Evolutionary conservation across 768 basidiomycete species (phyloP), one percentile per base, ranked within the genome.

Genomic region (Dictyophora rubrovolvata): DNA sequence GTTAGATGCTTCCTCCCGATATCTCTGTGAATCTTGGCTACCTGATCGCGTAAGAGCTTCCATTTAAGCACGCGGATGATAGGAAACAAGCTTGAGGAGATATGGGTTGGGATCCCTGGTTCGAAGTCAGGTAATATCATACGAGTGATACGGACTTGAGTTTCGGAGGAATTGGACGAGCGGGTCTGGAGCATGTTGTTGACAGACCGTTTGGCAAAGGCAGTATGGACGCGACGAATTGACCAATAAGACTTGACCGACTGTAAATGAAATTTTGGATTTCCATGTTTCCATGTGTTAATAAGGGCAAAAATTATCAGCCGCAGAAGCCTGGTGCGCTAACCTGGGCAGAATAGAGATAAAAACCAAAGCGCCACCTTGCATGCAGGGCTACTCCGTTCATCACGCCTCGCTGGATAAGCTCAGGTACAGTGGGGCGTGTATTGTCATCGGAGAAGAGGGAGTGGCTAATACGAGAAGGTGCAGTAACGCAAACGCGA

Each of bases 341-440:
- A 69, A 85, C 87, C 54, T 75, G 75, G 9, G 75, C 72, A 37
- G 84, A 83, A 65, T 83, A 81, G 54, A 87, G 75, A 65, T 89
- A 89, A 36, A 69, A 66, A 21, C 87, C 87, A 62, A 75, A 74
- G 64, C 85, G 79, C 81, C 83, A 86, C 60, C 80, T 73, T 61
- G 84, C 70, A 66, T 85, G 85, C 48, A 89, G 77, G 12, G 78
- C 79, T 48, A 86, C 69, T 1, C 87, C 87, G 18, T 81, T 81
- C 60, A 89, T 79, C 58, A 89, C 84, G 23, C 83, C 81, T 46
- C 87, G 75, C 42, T 85, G 83, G 6, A 86, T 79, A 28, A 89
- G 75, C 52, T 89, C 86, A 14, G 74, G 74, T 2, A 87, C 67
- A 4, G 84, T 84, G 1, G 87, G 86, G 48, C 87, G 74, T 12